Evolutionary conservation across 176 grass and related monocot species (phyloP), one percentile per base, ranked within the genome.

Genomic region (Hyparrhenia diplandra): DNA sequence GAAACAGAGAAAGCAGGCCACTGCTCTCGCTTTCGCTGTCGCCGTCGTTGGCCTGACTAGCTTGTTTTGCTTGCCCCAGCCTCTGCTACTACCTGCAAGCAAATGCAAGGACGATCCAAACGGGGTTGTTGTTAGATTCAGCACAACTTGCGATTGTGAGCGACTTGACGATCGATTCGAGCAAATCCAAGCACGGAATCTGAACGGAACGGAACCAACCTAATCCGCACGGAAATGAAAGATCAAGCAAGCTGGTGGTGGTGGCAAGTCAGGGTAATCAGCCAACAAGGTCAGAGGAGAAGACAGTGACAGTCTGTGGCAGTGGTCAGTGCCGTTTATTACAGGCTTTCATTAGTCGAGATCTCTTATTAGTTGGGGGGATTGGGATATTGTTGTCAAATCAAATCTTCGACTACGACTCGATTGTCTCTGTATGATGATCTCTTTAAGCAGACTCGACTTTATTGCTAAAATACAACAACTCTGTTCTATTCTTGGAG

Each of bases 21-120:
- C 46, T 16, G 67, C 68, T 85, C 35, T 74, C 47, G 10, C 28
- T 27, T 27, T 41, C 39, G 39, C 39, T 2, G 46, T 18, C 16
- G 16, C 46, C 31, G 18, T 23, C 36, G 42, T 64, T 25, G 8
- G 47, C 47, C 47, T 51, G 13, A 49, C 46, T 51, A 5, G 4
- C 4, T 3, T 3, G 41, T n/a, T n/a, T n/a, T n/a, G n/a, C n/a
- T n/a, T n/a, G n/a, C 42, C 42, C 12, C 42, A 45, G 42, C 42
- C 51, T 9, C 64, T 35, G 36, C 12, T 9, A n/a, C 18, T 32
- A 25, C 82, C 82, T 89, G 87, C 70, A 89, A n/a, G n/a, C n/a
- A n/a, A n/a, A 64, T 89, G 82, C 71, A 89, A 65, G 60, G 28
- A 49, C 16, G 9, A 80, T 69, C 47, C 9, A 73, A 45, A 25